Conservation (phyloP, 805 yeast genomes). For the Metschnikowia picachoensis region DNA sequence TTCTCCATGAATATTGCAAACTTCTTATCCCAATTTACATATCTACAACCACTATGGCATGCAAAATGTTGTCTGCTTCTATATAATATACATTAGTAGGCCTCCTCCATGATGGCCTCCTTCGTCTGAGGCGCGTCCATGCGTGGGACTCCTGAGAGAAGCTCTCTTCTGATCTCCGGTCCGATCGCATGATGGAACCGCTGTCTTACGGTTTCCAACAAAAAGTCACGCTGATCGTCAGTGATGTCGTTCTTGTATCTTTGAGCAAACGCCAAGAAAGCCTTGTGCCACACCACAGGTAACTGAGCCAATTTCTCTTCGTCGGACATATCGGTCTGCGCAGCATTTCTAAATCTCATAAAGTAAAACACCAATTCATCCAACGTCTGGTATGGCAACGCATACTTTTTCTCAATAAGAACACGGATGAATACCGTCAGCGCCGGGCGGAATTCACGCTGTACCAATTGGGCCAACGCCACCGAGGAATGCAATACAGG, state of each 20-base stretch:
- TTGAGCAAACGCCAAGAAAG: conserved; percentile 90
- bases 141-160: conserved; percentile 80
- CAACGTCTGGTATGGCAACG: conserved; percentile 92
- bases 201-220: conserved; percentile 85
- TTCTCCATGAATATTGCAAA: too few species aligned
- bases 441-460: conserved; percentile 83
- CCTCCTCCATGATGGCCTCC: conserved; percentile 39
- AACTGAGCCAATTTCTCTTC: conserved; percentile 51
- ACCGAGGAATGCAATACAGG: conserved; percentile 97
- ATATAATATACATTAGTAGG: conserved; percentile 20
- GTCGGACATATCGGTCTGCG: conserved; percentile 37
- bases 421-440: conserved; percentile 87
- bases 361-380: conserved; percentile 93
- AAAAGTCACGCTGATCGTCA: conserved; percentile 95
- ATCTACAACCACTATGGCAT: too few species aligned
- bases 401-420: conserved; percentile 89
- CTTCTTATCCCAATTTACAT: too few species aligned
- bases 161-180: conserved; percentile 91
- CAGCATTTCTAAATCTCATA: conserved; percentile 77
- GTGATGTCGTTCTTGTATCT: conserved; percentile 96
- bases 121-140: conserved; percentile 24
- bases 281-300: conserved; percentile 98
- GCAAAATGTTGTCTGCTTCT: neutral
- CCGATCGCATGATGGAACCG: conserved; percentile 87
- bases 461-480: conserved; percentile 77